Percentiles rank a stretch among this genome's conserved stretches.
Evolutionary conservation across 176 grass and related monocot genomes (phyloP).

Genomic region (Sorghum bicolor): Sorghum_bicolor_NCBIv3 NC_012870.2:62991501-62992000

Average conservation of each 20-base stretch:
- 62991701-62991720: slow-evolving; percentile 72
- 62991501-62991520: slow-evolving; percentile 68
- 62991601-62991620: slow-evolving; percentile 85
- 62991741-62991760: slow-evolving; percentile 30
- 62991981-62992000: slow-evolving; percentile 57
- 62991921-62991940: slow-evolving; percentile 66
- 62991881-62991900: background rate
- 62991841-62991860: slow-evolving; percentile 20
- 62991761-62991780: slow-evolving; percentile 53
- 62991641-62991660: slow-evolving; percentile 37
- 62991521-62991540: slow-evolving; percentile 78
- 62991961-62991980: slow-evolving; percentile 61
- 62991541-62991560: slow-evolving; percentile 54
- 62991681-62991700: slow-evolving; percentile 75
- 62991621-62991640: slow-evolving; percentile 49
- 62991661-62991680: slow-evolving; percentile 63
- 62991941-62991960: slow-evolving; percentile 47
- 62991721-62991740: slow-evolving; percentile 57
- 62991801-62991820: slow-evolving; percentile 63
- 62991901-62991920: slow-evolving; percentile 61
- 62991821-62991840: slow-evolving; percentile 6
- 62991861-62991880: background rate
- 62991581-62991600: slow-evolving; percentile 53
- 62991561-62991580: slow-evolving; percentile 76
- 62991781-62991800: slow-evolving; percentile 74